Evolutionary conservation across 2,329 filamentous ascomycete genomes (phyloP), one percentile per base, ranked within the genome.

Genomic region (Exophiala aquamarina): DNA sequence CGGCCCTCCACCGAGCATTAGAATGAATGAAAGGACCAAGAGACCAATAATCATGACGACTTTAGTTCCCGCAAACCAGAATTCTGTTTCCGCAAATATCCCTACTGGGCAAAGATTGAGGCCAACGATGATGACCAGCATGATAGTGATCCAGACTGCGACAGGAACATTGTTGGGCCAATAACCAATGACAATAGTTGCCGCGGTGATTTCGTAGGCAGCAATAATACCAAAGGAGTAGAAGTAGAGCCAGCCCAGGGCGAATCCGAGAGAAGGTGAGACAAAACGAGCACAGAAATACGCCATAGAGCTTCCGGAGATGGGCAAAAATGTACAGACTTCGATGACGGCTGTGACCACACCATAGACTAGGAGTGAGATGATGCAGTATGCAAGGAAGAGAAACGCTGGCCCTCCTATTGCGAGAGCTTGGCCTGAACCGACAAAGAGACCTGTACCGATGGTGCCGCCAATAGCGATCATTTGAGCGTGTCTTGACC

Each of bases 381-480:
- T 43, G 67, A 61, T 13, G 68, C 54, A 9, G 66, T 66, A n/a
- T 66, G 63, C 51, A 58, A 55, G 0, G 62, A 47, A 34, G 10
- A 35, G 14, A 14, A 32, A 26, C 2, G 33, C 29, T n/a, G 89
- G 89, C 3, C 89, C 89, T 56, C 88, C 89, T 11, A 74, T 73
- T 36, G 79, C 74, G 47, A 93, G 72, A 13, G 87, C 82, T 50
- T 72, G 74, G 43, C 87, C 88, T 0, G 87, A 92, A 19, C 87
- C 86, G 33, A 95, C 88, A 64, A 95, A 95, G 2, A 95, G 74
- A 57, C 90, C 90, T 20, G 87, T 90, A 50, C 84, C 84, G 20
- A 50, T 47, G 31, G 43, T 32, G 15, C 44, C 50, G 21, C 39
- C 50, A 3, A 63, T 41, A 13, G 61, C 59, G n/a, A 63, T 50